These are phyloP conservation scores for Rhodosporidiobolus odoratus DNA, from an alignment of 768 basidiomycete genomes.

Conservation along the genomic window DNA sequence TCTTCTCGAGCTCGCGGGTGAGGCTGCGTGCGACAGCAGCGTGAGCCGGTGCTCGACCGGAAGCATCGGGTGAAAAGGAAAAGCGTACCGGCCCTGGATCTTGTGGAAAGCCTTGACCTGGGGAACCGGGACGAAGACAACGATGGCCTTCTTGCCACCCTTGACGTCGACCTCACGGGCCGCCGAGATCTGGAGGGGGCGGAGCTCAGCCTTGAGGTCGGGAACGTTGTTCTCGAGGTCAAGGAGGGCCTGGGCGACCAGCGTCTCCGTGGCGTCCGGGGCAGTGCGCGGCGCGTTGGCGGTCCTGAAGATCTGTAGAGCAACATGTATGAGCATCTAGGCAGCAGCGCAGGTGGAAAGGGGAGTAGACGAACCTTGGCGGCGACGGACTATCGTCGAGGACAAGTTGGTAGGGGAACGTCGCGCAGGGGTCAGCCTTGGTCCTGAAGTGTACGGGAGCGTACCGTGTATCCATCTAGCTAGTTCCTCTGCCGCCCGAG, in stretches of 20 bases:
- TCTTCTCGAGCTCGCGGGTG: constrained; percentile 27
- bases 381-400: constrained; percentile 22
- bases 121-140: constrained; percentile 94
- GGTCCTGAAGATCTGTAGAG: constrained; percentile 72
- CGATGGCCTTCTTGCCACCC: constrained; percentile 98
- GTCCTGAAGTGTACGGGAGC: too few species aligned
- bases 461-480: too few species aligned
- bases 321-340: not conserved
- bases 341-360: not conserved
- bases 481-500: too few species aligned
- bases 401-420: not conserved
- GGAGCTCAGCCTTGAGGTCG: constrained; percentile 94
- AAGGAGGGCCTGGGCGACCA: constrained; percentile 87
- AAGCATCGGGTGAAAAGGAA: not conserved
- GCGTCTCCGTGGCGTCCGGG: constrained; percentile 85
- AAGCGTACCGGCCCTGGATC: constrained; percentile 95
- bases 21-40: too few species aligned
- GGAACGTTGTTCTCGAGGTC: constrained; percentile 98
- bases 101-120: constrained; percentile 98
- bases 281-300: constrained; percentile 87
- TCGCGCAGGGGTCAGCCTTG: not conserved
- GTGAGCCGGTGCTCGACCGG: not conserved
- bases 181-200: constrained; percentile 91
- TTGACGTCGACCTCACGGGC: constrained; percentile 98
- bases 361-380: constrained; percentile 25